Base-by-base conservation (phyloP, 2,329 filamentous ascomycete genomes). In the Penicillium sp. region DNA sequence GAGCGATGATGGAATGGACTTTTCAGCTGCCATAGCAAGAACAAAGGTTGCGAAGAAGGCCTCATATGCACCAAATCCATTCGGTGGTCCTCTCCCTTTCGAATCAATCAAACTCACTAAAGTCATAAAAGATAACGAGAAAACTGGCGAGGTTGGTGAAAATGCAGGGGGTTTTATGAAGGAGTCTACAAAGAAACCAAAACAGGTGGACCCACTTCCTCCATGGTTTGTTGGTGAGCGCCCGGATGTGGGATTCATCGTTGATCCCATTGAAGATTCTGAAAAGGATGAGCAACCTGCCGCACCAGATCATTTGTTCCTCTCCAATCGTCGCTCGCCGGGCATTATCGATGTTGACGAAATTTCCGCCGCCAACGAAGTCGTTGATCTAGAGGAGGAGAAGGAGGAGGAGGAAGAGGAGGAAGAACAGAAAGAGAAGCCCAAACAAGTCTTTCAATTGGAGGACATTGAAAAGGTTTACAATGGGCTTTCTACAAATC, bases 71-170 rank as follows among this genome's bases (percentile, higher is more conserved):
- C 38, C 58, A 15, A 84, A 86, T 64, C 80, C 84, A 3, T 89
- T 96, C 68, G 84, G 85, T 62, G 93, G 93, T 0, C 91, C 92
- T 0, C 75, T 99, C 5, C 94, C 94, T 0, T 99, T 99, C 68
- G 92, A 96, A 65, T 93, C 82, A 50, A 76, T 88, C 7, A 82
- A 91, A 68, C 81, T 96, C 1, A 86, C 89, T 44, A 87, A 84
- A 50, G 82, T 81, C 1, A 78, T 62, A 36, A 47, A 60, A 31
- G 50, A 66, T 34, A 36, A 73, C 78, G 11, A 71, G 78, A 15
- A 79, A 76, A 29, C 81, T 76, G 71, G 82, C 78, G 72, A 83
- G 78, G 65, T 81, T 76, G 77, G 78, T 78, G 67, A 80, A 74
- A 62, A 76, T 77, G 51, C 84, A 38, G 88, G 88, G 23, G 89